Base-by-base conservation (phyloP, 75 land plant species). In the Pinus taeda region DNA sequence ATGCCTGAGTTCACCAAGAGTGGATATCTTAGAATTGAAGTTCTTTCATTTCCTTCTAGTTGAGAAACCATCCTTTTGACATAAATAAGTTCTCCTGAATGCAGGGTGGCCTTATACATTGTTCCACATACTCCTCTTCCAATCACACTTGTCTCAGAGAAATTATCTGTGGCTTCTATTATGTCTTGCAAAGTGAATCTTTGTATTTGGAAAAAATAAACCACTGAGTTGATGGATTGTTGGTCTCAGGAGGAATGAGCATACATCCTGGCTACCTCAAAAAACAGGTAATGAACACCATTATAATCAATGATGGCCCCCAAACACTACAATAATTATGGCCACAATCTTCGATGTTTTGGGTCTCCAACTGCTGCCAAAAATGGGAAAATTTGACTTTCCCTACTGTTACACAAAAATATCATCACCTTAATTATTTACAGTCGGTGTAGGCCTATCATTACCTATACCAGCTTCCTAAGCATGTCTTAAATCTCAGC, bases 101-200 rank as follows among this genome's bases (percentile, higher is more conserved):
- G 83, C 86, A 91, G 79, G 17, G 76, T 77, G 14, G 96, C 96
- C 76, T 82, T 95, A 75, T 95, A 95, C 15, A 95, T 96, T 57
- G 94, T 91, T 36, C 98, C 96, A 81, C 88, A 88, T 60, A 92
- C 96, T 30, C 98, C 98, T 57, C 85, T 88, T 64, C 98, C 98
- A 58, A 93, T 86, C 6, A 91, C 78, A 78, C 55, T 78, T 49
- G 76, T 64, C 3, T 82, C 92, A 74, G 90, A 81, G 75, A 95
- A 95, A 69, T 95, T 91, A n/a, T 91, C 74, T 2, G 98, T 95
- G 49, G 92, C 95, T 36, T 81, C 85, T 45, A 87, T 81, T 15
- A 95, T 77, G 73, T 90, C 92, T 36, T 84, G 86, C 75, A 77
- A 93, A 69, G 88, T 83, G 76, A 95, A 86, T 1, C 86, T 87